Evolutionary conservation across 2,329 filamentous ascomycete genomes (phyloP).

Genomic region (Sclerotinia nivalis): DNA sequence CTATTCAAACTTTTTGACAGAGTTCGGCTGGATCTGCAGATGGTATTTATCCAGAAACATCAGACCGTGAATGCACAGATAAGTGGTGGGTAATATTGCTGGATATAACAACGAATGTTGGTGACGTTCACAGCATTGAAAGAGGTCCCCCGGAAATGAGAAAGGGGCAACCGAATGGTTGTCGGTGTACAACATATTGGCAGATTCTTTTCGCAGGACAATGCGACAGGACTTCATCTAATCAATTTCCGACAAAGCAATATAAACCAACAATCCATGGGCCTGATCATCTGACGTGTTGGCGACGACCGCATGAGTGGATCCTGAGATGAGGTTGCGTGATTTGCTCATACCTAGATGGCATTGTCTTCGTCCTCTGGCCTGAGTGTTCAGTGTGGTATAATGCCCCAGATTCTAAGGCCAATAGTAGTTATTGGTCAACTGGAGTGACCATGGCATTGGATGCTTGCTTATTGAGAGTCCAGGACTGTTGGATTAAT

Average conservation of each 20-base stretch:
- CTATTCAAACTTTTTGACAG: constrained; percentile 15
- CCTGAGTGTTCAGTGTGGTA: neutral
- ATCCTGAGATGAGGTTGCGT: neutral
- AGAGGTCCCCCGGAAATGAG: neutral
- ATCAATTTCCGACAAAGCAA: neutral
- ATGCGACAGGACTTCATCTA: neutral
- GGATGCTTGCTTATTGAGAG: neutral
- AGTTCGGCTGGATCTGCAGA: constrained; percentile 1
- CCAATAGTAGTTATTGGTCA: neutral
- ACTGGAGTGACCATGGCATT: neutral
- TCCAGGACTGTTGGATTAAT: neutral
- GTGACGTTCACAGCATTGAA: neutral
- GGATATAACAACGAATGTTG: neutral
- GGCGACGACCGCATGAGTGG: neutral
- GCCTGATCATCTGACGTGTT: neutral
- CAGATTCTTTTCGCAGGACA: neutral
- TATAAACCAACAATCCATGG: neutral
- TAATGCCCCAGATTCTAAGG: neutral
- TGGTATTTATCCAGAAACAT: neutral
- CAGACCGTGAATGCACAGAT: constrained; percentile 5
- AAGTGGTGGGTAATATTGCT: neutral
- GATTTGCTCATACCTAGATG: neutral
- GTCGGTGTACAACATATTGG: neutral
- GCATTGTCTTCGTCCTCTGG: neutral
- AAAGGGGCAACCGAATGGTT: neutral